These are phyloP conservation scores for Neurospora sp. DNA, from an alignment of 495 filamentous ascomycete species.

Conservation along the genomic window DNA sequence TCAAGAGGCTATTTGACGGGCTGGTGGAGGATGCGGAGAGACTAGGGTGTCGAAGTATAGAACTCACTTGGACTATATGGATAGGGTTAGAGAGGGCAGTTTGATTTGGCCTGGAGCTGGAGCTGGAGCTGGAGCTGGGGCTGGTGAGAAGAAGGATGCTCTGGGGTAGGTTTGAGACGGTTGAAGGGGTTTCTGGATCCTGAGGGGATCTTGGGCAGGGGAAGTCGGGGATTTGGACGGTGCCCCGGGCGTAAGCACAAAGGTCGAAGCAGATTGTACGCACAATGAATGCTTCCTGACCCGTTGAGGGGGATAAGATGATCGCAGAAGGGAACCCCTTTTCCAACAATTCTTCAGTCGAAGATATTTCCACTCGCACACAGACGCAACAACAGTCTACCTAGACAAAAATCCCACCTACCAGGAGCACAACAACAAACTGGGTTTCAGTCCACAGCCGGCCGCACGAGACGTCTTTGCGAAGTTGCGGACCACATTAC, in stretches of 20 bases:
- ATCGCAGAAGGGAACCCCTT: background rate
- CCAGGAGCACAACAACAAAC: background rate
- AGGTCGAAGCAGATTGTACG: background rate
- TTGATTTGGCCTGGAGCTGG: background rate
- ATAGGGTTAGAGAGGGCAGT: background rate
- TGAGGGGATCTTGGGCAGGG: conserved; percentile 16
- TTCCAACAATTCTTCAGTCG: background rate
- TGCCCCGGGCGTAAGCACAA: background rate
- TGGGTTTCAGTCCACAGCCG: background rate
- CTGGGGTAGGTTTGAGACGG: conserved; percentile 19
- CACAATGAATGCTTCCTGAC: background rate
- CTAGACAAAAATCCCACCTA: background rate
- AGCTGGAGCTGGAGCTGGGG: conserved; percentile 7
- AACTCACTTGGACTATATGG: conserved; percentile 26
- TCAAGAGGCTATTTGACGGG: conserved; percentile 13
- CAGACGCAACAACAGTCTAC: background rate
- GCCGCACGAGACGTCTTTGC: background rate
- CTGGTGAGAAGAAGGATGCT: conserved; percentile 19
- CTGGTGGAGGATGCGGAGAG: conserved; percentile 18
- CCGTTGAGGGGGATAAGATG: background rate
- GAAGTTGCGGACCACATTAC: background rate
- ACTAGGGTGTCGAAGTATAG: conserved; percentile 22
- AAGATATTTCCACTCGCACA: background rate
- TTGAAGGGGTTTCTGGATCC: conserved; percentile 14
- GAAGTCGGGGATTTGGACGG: conserved; percentile 16